Evolutionary conservation across 768 basidiomycete genomes (phyloP).

Genomic region (Pleurotus ostreatus): DNA sequence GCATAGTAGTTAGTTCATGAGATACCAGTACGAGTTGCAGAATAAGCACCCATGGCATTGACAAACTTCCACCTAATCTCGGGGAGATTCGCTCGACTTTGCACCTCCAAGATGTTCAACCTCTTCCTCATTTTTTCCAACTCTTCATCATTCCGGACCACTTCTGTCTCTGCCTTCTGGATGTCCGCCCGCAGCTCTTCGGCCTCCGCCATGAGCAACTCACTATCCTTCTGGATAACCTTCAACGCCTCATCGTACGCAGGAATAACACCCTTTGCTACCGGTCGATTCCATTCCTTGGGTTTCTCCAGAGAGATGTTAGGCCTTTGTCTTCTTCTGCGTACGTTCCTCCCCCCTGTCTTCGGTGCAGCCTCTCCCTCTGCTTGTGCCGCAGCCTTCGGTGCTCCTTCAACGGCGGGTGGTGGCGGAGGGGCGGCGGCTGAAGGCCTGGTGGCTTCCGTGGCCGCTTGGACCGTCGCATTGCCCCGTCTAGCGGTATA

Average conservation of each 20-base stretch:
- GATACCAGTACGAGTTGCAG: neutral
- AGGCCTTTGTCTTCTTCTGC: slow-evolving; percentile 36
- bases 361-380: slow-evolving; percentile 9
- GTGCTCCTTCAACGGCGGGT: slow-evolving; percentile 5
- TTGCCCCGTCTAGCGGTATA: slow-evolving; percentile 17
- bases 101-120: slow-evolving; percentile 64
- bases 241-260: slow-evolving; percentile 85
- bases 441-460: slow-evolving; percentile 2
- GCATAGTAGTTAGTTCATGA: neutral
- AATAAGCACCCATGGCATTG: slow-evolving; percentile 72
- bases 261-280: slow-evolving; percentile 59
- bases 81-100: slow-evolving; percentile 83
- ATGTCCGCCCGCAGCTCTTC: slow-evolving; percentile 19
- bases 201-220: slow-evolving; percentile 28
- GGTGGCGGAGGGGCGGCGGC: slow-evolving; percentile 11
- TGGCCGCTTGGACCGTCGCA: slow-evolving; percentile 16
- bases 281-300: slow-evolving; percentile 60
- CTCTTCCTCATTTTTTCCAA: slow-evolving; percentile 44
- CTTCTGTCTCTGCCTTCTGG: slow-evolving; percentile 23
- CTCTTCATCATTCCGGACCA: slow-evolving; percentile 27
- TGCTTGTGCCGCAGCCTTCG: slow-evolving; percentile 9
- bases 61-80: slow-evolving; percentile 73
- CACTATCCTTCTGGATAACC: slow-evolving; percentile 62
- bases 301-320: slow-evolving; percentile 47
- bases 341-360: slow-evolving; percentile 26